These are phyloP conservation scores for Pyrus bretschneideri DNA, from an alignment of 306 rosid genomes.

Conservation along the genomic window DNA sequence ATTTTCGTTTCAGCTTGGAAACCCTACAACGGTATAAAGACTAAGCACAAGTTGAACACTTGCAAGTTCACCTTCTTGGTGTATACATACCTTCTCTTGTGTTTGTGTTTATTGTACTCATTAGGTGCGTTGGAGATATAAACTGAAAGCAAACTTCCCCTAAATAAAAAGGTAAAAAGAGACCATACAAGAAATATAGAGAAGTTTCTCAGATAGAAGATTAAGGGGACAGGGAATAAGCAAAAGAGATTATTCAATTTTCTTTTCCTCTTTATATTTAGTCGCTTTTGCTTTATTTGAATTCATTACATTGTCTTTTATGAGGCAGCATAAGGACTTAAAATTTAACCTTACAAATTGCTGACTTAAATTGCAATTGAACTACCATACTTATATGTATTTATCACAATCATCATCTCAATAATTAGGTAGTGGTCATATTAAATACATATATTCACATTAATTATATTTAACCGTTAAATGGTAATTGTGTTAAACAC, in stretches of 20 bases:
- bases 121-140: neutral
- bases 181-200: neutral
- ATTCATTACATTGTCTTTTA: neutral
- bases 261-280: conserved; percentile 16
- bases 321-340: neutral
- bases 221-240: neutral
- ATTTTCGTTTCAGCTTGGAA: neutral
- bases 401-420: no score
- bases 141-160: neutral
- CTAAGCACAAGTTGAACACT: neutral
- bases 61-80: neutral
- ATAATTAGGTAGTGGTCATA: no score
- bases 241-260: conserved; percentile 20
- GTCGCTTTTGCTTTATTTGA: neutral
- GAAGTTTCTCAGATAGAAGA: conserved; percentile 13
- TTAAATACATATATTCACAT: no score
- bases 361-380: no score
- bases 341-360: neutral
- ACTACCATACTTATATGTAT: no score
- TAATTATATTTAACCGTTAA: no score
- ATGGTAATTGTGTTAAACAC: no score
- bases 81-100: neutral
- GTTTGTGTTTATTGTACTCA: neutral
- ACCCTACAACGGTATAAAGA: neutral
- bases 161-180: neutral